Base-by-base conservation (phyloP, 2,329 filamentous ascomycete genomes). In the Colletotrichum magnum region DNA sequence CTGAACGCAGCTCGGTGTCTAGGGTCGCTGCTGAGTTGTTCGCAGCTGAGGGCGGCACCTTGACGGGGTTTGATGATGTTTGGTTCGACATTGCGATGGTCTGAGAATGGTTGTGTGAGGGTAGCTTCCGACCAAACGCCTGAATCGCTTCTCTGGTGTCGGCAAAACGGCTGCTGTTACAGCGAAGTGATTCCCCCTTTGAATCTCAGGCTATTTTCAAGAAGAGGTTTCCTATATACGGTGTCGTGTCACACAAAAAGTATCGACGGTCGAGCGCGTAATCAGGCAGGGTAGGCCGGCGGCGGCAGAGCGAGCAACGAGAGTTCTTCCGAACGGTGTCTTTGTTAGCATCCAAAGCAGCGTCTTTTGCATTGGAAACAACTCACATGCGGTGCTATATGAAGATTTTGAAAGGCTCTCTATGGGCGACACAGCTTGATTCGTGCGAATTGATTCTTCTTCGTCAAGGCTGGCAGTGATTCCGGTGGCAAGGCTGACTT, bases 1-100 rank as follows among this genome's bases (percentile, higher is more conserved):
- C 85, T 2, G 89, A 90, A 24, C 89, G 83, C 65, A 91, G 79
- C 67, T 91, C 89, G 6, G 86, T 83, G 73, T 92, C 89, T 65
- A 89, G 84, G 9, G 88, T 91, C 6, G 88, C 87, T 58, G 87
- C 81, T 16, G 88, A 87, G 78, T 91, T 89, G 73, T 83, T 86
- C 3, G 88, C 83, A n/a, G 87, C 87, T 39, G 87, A 85, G 6
- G 86, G 79, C 15, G 89, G 87, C 57, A 91, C 87, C 76, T 90
- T 90, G 74, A 89, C 87, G 5, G 88, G 88, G 24, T 88, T 88
- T 36, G 87, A 82, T 43, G 86, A 81, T 61, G 75, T 61, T 74
- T 83, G 83, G 57, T 75, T 77, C 70, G 84, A 83, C 83, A 86
- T 86, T 65, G 51, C 76, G 72, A 53, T 57, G 58, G 41, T 58